Conservation (phyloP, 805 yeast genomes). For the Priceomyces castillae region DNA sequence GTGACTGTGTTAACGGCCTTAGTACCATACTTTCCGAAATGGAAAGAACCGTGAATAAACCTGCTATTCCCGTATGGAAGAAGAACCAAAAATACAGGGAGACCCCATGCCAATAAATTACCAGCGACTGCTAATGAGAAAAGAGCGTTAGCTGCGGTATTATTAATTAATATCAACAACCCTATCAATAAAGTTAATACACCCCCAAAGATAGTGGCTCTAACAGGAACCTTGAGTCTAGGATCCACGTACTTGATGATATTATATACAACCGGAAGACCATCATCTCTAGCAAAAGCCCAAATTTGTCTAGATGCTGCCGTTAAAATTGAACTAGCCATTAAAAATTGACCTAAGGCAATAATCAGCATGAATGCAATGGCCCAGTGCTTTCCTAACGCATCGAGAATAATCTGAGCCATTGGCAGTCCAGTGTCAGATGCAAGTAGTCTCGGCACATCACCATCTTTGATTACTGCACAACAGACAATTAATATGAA, state of each 20-base stretch:
- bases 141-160: slow-evolving; percentile 64
- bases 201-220: slow-evolving; percentile 59
- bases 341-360: slow-evolving; percentile 59
- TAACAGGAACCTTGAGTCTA: slow-evolving; percentile 57
- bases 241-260: slow-evolving; percentile 57
- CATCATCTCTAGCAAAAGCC: slow-evolving; percentile 78
- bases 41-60: slow-evolving; percentile 66
- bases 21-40: slow-evolving; percentile 51
- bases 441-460: slow-evolving; percentile 38
- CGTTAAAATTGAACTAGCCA: slow-evolving; percentile 61
- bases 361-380: slow-evolving; percentile 59
- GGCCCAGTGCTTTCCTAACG: slow-evolving; percentile 65
- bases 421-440: slow-evolving; percentile 57
- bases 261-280: slow-evolving; percentile 57
- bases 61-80: slow-evolving; percentile 48
- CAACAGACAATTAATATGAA: slow-evolving; percentile 49
- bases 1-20: slow-evolving; percentile 46
- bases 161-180: slow-evolving; percentile 54
- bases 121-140: slow-evolving; percentile 65
- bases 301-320: slow-evolving; percentile 71
- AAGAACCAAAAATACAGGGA: slow-evolving; percentile 56
- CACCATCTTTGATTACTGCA: slow-evolving; percentile 53
- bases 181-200: slow-evolving; percentile 52
- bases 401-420: slow-evolving; percentile 62
- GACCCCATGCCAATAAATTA: slow-evolving; percentile 58